These are phyloP conservation scores for Acer campestre DNA, from an alignment of 345 rosid genomes.

Conservation along the genomic window DNA sequence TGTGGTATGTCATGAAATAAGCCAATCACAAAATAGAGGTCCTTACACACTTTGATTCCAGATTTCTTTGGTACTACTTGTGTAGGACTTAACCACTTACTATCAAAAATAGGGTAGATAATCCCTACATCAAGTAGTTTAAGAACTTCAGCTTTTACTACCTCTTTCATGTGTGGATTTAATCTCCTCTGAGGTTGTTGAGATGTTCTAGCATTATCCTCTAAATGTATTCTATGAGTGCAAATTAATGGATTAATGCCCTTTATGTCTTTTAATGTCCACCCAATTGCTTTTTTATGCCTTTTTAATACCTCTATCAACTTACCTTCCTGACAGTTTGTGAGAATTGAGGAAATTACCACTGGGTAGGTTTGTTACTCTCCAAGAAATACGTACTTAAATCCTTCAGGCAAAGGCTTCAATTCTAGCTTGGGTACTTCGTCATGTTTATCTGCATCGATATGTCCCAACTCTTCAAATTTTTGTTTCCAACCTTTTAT, in stretches of 20 bases:
- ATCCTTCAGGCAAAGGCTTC: neutral
- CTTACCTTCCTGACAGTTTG: neutral
- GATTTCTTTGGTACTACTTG: too few relatives aligned
- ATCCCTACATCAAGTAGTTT: too few relatives aligned
- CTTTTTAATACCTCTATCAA: neutral
- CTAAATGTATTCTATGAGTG: neutral
- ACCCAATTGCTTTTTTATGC: neutral
- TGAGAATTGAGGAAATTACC: neutral
- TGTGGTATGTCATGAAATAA: too few relatives aligned
- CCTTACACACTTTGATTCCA: too few relatives aligned
- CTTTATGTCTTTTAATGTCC: neutral
- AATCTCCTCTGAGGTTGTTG: neutral
- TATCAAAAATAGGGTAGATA: too few relatives aligned
- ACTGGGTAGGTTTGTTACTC: neutral
- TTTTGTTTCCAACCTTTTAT: neutral
- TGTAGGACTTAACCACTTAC: too few relatives aligned
- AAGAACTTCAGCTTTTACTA: too few relatives aligned
- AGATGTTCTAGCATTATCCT: neutral
- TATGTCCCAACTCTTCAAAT: neutral
- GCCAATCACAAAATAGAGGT: too few relatives aligned
- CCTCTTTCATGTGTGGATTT: too few relatives aligned
- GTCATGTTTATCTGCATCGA: neutral
- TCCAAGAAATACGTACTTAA: neutral
- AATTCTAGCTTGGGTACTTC: neutral
- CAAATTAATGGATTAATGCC: too few relatives aligned